These are phyloP conservation scores for Powellomyces hirtus DNA, from an alignment of 192 early-diverging fungal genomes.

Conservation along the genomic window DNA sequence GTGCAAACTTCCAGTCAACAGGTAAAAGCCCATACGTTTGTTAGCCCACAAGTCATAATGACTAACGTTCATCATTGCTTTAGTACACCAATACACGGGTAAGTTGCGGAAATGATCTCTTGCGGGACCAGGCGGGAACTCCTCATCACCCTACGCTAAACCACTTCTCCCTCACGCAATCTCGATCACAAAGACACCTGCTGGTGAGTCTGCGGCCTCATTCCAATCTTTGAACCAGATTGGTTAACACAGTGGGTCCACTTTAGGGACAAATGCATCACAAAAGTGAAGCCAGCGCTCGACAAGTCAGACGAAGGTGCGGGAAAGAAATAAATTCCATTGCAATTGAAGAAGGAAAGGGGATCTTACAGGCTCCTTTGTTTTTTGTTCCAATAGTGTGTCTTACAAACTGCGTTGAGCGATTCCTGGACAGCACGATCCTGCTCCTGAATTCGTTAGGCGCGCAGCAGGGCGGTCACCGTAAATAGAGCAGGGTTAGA, in stretches of 20 bases:
- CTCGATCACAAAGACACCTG: conserved; percentile 11
- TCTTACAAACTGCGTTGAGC: conserved; percentile 68
- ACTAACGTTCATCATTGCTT: neutral
- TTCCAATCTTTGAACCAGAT: no score
- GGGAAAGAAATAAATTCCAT: neutral
- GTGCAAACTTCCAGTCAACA: conserved; percentile 29
- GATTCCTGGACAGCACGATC: conserved; percentile 66
- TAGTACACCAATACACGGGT: conserved; percentile 27
- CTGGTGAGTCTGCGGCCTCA: conserved; percentile 16
- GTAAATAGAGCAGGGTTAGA: no score
- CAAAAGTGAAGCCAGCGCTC: conserved; percentile 21
- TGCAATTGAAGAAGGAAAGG: no score
- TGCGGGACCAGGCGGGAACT: neutral
- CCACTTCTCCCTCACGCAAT: neutral
- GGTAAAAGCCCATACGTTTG: no score
- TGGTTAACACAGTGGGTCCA: no score
- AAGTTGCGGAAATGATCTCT: neutral
- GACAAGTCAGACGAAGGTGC: conserved; percentile 35
- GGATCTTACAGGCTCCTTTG: no score
- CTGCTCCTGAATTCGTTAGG: conserved; percentile 60
- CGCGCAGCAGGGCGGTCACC: no score
- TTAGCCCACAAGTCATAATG: no score
- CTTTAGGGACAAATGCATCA: conserved; percentile 38
- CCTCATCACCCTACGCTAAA: no score
- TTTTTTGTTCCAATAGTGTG: conserved; percentile 32